Percentiles rank a stretch among this genome's conserved stretches.
Evolutionary conservation across 2,329 filamentous ascomycete species (phyloP).

Genomic region (Botrytis paeoniae): DNA sequence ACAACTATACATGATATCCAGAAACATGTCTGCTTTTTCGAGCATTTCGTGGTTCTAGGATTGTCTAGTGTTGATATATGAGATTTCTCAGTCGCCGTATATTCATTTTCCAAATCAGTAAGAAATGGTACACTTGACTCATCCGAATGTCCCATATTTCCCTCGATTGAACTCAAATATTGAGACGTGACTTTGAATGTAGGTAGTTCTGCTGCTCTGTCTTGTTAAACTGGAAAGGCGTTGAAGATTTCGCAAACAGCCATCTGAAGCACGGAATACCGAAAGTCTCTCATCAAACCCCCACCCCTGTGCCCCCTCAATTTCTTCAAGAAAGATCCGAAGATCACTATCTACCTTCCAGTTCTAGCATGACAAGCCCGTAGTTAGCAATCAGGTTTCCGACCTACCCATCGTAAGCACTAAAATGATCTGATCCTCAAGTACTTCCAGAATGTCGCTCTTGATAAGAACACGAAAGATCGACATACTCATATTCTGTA

Average conservation of each 20-base stretch:
- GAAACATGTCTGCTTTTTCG: neutral
- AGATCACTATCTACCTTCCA: conserved; percentile 1
- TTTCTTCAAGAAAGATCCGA: neutral
- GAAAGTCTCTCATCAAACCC: neutral
- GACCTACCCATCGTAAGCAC: neutral
- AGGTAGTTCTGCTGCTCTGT: neutral
- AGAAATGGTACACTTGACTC: conserved; percentile 14
- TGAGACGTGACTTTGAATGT: neutral
- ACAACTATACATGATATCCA: conserved; percentile 6
- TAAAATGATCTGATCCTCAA: neutral
- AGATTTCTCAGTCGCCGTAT: neutral
- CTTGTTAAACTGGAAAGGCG: neutral
- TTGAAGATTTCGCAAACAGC: neutral
- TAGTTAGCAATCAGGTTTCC: neutral
- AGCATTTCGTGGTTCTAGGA: neutral
- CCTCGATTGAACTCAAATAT: neutral
- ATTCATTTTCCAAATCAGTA: neutral
- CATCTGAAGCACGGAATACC: neutral
- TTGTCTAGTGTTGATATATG: neutral
- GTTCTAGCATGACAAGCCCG: neutral
- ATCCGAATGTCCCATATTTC: neutral
- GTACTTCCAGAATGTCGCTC: neutral
- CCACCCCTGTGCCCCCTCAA: neutral
- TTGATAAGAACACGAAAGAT: conserved; percentile 6
- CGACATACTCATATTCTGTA: too few relatives aligned